Percentiles rank a stretch among this genome's conserved stretches.
Conservation (phyloP, 306 rosid genomes). For the Glycine soja region DNA sequence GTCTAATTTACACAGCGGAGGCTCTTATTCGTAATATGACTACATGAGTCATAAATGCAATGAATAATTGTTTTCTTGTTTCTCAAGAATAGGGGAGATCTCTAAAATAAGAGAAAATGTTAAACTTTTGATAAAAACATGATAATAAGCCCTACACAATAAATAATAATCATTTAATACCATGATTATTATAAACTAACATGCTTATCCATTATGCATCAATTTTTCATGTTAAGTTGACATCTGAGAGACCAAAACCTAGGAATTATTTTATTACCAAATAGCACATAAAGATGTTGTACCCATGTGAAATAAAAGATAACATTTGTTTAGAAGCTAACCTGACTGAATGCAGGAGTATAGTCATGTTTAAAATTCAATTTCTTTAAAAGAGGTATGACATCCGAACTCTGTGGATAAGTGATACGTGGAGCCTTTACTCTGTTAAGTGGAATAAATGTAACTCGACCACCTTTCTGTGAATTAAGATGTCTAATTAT, state of each 20-base stretch:
- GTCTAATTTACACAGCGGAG: too few species aligned
- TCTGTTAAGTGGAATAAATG: slow-evolving; percentile 95
- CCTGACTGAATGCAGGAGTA: slow-evolving; percentile 84
- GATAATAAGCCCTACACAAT: neutral
- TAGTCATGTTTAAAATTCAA: slow-evolving; percentile 65
- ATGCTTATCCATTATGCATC: slow-evolving; percentile 5
- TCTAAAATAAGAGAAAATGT: neutral
- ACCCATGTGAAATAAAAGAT: slow-evolving; percentile 18
- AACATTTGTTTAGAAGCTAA: slow-evolving; percentile 54
- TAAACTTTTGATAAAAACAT: neutral
- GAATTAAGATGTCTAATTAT: slow-evolving; percentile 92
- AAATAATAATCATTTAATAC: neutral
- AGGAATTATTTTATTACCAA: slow-evolving; percentile 12
- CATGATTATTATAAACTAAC: slow-evolving; percentile 5
- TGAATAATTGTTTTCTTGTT: too few species aligned
- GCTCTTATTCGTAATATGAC: too few species aligned
- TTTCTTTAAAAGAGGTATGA: slow-evolving; percentile 82
- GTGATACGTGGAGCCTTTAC: slow-evolving; percentile 75
- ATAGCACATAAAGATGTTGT: slow-evolving; percentile 19
- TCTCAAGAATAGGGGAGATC: too few species aligned
- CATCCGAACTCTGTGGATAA: slow-evolving; percentile 93
- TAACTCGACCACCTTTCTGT: slow-evolving; percentile 92
- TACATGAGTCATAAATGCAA: too few species aligned
- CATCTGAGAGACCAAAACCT: slow-evolving; percentile 18
- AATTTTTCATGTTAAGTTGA: slow-evolving; percentile 10